Evolutionary conservation across 805 yeast genomes (phyloP).

Genomic region (Zygosaccharomyces rouxii): DNA sequence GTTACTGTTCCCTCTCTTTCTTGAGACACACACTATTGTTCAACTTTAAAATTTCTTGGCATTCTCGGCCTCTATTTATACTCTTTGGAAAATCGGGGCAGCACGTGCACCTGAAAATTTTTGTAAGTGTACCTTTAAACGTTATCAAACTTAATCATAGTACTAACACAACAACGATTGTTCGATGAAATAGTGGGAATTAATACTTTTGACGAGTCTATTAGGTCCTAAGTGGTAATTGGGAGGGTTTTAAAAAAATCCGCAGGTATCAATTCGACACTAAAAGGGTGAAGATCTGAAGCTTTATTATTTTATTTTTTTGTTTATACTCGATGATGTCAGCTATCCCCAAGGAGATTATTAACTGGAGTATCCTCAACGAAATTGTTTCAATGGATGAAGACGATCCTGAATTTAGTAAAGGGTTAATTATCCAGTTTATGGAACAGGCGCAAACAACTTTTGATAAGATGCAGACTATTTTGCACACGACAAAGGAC

Average conservation of each 20-base stretch:
- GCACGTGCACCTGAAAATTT: not conserved
- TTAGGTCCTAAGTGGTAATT: not conserved
- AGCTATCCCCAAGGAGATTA: constrained; percentile 48
- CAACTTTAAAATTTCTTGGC: not conserved
- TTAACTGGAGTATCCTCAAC: constrained; percentile 83
- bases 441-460: constrained; percentile 86
- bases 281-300: no score
- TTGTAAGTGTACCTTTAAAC: not conserved
- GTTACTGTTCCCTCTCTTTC: not conserved
- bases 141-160: not conserved
- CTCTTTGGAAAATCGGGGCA: not conserved
- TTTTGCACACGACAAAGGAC: constrained; percentile 37
- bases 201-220: not conserved
- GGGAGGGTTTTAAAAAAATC: no score
- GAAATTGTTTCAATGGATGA: constrained; percentile 95
- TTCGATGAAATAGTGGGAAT: not conserved
- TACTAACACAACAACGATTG: not conserved
- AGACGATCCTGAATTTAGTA: constrained; percentile 87
- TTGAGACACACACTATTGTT: not conserved
- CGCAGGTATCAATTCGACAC: no score
- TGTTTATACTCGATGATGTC: constrained; percentile 9
- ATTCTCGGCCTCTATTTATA: not conserved
- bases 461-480: constrained; percentile 60
- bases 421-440: constrained; percentile 72
- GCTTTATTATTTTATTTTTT: no score